Percentiles rank a stretch among this genome's conserved stretches.
Evolutionary conservation across 2,329 filamentous ascomycete genomes (phyloP).

Genomic region (Colletotrichum australisinense): DNA sequence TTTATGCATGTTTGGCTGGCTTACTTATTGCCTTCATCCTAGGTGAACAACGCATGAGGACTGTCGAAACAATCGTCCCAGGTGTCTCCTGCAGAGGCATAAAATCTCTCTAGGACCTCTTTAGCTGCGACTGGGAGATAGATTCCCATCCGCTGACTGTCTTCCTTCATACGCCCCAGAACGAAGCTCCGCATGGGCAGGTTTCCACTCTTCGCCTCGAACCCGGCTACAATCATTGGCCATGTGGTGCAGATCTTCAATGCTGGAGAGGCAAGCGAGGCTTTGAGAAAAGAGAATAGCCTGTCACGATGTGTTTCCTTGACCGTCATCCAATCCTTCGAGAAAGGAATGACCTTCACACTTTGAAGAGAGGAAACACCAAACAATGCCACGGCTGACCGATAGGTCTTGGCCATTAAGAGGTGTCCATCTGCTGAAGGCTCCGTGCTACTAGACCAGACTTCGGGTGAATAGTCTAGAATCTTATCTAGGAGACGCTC

Average conservation of each 20-base stretch:
- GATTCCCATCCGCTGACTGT: neutral
- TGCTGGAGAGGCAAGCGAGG: neutral
- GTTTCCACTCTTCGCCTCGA: conserved; percentile 4
- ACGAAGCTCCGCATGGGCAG: neutral
- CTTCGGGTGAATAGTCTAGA: conserved; percentile 43
- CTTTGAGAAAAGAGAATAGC: conserved; percentile 37
- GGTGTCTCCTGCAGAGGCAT: neutral
- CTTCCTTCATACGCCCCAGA: neutral
- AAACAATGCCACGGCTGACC: conserved; percentile 46
- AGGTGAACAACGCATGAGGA: conserved; percentile 13
- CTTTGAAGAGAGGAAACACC: conserved; percentile 50
- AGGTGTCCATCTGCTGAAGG: conserved; percentile 17
- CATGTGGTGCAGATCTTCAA: conserved; percentile 3
- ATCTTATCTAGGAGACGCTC: conserved; percentile 34
- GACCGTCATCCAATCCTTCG: conserved; percentile 21
- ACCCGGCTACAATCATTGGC: conserved; percentile 17
- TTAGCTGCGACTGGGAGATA: conserved; percentile 7
- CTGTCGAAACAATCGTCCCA: conserved; percentile 31
- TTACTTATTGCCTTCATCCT: no score
- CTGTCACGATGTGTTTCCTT: conserved; percentile 26
- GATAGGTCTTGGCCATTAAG: conserved; percentile 41
- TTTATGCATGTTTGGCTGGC: neutral
- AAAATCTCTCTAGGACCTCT: conserved; percentile 14
- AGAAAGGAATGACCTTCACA: conserved; percentile 41
- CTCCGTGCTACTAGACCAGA: conserved; percentile 41